Conservation (phyloP, 768 basidiomycete species). For the Phlegmacium glaucopus region DNA sequence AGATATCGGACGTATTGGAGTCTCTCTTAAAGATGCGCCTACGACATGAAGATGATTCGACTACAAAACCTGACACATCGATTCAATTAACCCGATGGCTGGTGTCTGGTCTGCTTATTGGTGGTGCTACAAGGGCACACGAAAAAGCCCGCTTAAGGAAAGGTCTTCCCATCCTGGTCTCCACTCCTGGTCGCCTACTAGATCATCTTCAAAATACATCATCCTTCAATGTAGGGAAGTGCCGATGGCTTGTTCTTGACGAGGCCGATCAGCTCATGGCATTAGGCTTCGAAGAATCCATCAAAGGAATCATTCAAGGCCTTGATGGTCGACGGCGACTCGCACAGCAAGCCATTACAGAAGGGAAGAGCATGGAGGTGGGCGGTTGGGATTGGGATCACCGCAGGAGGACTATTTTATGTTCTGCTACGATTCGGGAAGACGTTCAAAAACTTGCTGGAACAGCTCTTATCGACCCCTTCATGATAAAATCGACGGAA, state of each 20-base stretch:
- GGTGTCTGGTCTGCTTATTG: slow-evolving; percentile 88
- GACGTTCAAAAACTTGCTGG: slow-evolving; percentile 94
- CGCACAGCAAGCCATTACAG: slow-evolving; percentile 62
- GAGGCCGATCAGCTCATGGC: slow-evolving; percentile 99
- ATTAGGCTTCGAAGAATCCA: slow-evolving; percentile 94
- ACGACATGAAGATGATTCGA: slow-evolving; percentile 51
- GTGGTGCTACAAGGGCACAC: slow-evolving; percentile 91
- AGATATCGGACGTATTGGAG: slow-evolving; percentile 95
- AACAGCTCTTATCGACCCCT: slow-evolving; percentile 69
- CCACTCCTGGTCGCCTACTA: slow-evolving; percentile 91
- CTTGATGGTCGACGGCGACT: slow-evolving; percentile 80
- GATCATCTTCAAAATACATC: slow-evolving; percentile 97
- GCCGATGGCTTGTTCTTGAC: slow-evolving; percentile 93
- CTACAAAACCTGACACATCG: slow-evolving; percentile 43
- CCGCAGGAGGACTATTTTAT: slow-evolving; percentile 81
- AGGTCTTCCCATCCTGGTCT: slow-evolving; percentile 91
- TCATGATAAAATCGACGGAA: slow-evolving; percentile 78
- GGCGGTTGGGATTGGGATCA: slow-evolving; percentile 85
- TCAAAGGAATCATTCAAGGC: slow-evolving; percentile 83
- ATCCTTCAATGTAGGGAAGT: slow-evolving; percentile 89
- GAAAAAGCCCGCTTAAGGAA: slow-evolving; percentile 96
- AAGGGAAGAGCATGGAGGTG: slow-evolving; percentile 67
- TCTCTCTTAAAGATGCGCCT: slow-evolving; percentile 73
- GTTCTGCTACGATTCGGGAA: slow-evolving; percentile 95
- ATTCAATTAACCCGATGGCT: slow-evolving; percentile 80